phyloP scores from a whole-genome alignment of 495 filamentous ascomycete species.

The Penicillium salamii region DNA sequence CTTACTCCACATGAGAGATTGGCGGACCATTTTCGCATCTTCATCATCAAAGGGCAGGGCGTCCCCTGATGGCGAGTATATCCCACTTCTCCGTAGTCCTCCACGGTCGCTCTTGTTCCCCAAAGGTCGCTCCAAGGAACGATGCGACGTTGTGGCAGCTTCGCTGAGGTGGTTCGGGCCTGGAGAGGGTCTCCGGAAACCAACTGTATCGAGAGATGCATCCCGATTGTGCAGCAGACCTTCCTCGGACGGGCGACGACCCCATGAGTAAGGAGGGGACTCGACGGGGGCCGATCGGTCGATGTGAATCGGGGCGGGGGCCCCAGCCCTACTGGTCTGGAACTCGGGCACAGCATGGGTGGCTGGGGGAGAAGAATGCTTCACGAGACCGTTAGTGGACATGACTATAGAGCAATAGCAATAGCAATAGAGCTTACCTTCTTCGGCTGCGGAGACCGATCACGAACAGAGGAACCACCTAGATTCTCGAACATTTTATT shows the following conservation, averaged over 20 bases:
- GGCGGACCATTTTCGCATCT: constrained; percentile 63
- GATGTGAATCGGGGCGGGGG: constrained; percentile 56
- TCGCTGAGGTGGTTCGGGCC: constrained; percentile 19
- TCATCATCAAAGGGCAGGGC: constrained; percentile 58
- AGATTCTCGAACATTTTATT: constrained; percentile 64
- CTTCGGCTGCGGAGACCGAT: constrained; percentile 19
- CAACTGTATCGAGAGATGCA: constrained; percentile 8
- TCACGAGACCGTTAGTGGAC: too few species aligned
- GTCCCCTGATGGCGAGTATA: constrained; percentile 42
- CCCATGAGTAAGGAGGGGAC: constrained; percentile 65
- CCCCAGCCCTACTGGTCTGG: constrained; percentile 20
- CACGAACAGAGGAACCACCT: constrained; percentile 34
- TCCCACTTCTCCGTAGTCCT: constrained; percentile 47
- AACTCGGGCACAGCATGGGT: constrained; percentile 14
- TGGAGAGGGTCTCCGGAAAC: constrained; percentile 19
- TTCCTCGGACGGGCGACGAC: constrained; percentile 63
- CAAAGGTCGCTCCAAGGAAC: constrained; percentile 31
- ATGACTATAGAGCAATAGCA: too few species aligned
- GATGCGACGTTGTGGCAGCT: constrained; percentile 36
- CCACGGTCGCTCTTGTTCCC: constrained; percentile 27
- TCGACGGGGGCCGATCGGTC: constrained; percentile 55
- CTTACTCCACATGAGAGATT: constrained; percentile 50
- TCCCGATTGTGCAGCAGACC: constrained; percentile 47
- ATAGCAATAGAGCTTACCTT: constrained; percentile 36
- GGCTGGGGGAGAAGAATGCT: constrained; percentile 25